phyloP scores from a whole-genome alignment of 805 yeast species.

The Kluyveromyces dobzhanskii region DNA sequence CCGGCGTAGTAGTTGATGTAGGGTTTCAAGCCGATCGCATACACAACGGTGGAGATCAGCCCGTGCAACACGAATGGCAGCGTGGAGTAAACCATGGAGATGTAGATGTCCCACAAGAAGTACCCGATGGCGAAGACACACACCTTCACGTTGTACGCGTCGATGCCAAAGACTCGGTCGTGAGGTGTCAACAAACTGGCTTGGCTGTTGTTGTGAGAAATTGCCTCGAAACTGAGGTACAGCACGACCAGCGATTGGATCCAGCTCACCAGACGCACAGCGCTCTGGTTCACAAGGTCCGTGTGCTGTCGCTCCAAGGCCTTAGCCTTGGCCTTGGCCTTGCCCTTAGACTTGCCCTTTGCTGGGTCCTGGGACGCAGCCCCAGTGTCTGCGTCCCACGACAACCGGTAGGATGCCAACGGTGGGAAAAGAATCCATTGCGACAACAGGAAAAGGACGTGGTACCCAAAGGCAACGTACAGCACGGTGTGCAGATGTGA shows the following conservation, averaged over 20 bases:
- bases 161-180: constrained; percentile 21
- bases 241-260: constrained; percentile 70
- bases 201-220: constrained; percentile 9
- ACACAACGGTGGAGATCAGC: constrained; percentile 64
- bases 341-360: neutral
- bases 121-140: constrained; percentile 55
- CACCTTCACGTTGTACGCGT: constrained; percentile 20
- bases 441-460: constrained; percentile 22
- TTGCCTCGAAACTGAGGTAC: constrained; percentile 26
- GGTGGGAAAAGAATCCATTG: constrained; percentile 23
- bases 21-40: constrained; percentile 55
- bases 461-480: constrained; percentile 25
- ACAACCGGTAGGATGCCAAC: constrained; percentile 11
- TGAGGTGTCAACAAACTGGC: constrained; percentile 14
- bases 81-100: constrained; percentile 51
- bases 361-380: neutral
- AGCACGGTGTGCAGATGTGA: constrained; percentile 24
- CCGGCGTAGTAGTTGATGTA: constrained; percentile 73
- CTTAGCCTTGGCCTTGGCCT: constrained; percentile 5
- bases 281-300: constrained; percentile 20
- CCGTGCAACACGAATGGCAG: constrained; percentile 68
- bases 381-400: constrained; percentile 5
- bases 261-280: constrained; percentile 70
- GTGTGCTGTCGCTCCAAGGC: constrained; percentile 8
- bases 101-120: constrained; percentile 73